Percentiles rank a stretch among this genome's conserved stretches.
phyloP scores from a whole-genome alignment of 2,329 filamentous ascomycete species.

The Fusarium dimerum region DNA sequence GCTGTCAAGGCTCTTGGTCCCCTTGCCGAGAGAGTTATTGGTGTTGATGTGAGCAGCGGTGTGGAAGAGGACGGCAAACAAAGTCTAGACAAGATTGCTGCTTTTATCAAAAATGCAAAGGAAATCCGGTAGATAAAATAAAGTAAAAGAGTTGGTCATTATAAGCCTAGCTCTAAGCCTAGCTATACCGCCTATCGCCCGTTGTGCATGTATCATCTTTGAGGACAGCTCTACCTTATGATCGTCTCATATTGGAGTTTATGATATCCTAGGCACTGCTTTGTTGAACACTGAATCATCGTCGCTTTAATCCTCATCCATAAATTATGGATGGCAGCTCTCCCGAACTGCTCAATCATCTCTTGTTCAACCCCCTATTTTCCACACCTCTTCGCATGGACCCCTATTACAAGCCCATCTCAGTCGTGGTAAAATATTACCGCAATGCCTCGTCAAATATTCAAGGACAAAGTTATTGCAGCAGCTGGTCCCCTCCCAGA shows the following conservation, averaged over 20 bases:
- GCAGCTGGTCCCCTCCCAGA: conserved; percentile 59
- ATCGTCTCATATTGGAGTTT: no score
- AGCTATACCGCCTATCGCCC: background rate
- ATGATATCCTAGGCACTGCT: background rate
- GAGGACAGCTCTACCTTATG: no score
- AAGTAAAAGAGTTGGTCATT: conserved; percentile 6
- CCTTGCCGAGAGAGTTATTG: conserved; percentile 65
- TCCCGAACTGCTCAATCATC: background rate
- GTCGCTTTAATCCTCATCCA: background rate
- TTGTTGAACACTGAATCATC: background rate
- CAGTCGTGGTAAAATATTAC: background rate
- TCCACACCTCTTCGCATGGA: background rate
- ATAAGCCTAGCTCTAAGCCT: background rate
- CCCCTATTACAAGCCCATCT: background rate
- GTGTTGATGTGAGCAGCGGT: conserved; percentile 91
- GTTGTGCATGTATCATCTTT: no score
- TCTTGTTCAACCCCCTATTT: background rate
- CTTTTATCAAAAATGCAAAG: conserved; percentile 78
- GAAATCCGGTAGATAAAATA: conserved; percentile 44
- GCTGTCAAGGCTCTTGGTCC: conserved; percentile 65
- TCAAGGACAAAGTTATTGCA: conserved; percentile 57
- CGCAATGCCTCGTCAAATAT: conserved; percentile 42
- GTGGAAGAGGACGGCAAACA: conserved; percentile 85
- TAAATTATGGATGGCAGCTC: background rate
- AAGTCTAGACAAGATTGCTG: conserved; percentile 75